These are phyloP conservation scores for Diversispora eburnea DNA, from an alignment of 192 early-diverging fungal genomes.

Conservation along the genomic window DNA sequence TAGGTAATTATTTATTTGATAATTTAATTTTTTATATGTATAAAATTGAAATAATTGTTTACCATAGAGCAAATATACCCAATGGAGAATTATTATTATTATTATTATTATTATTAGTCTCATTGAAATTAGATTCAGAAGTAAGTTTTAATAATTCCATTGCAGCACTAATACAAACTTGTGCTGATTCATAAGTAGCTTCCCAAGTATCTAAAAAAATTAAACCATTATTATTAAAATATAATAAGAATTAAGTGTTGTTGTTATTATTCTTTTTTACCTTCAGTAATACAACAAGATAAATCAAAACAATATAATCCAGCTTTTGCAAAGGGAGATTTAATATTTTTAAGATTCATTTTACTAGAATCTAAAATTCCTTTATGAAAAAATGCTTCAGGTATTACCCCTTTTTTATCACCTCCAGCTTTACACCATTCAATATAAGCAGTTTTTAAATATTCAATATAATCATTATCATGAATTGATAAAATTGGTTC, in stretches of 20 bases:
- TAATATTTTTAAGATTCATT: background rate
- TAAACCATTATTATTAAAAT: background rate
- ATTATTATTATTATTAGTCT: background rate
- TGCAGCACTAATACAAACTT: constrained; percentile 61
- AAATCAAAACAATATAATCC: constrained; percentile 54
- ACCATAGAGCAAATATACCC: constrained; percentile 48
- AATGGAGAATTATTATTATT: constrained; percentile 30
- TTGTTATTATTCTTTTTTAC: too few relatives aligned
- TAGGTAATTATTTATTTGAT: background rate
- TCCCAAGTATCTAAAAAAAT: constrained; percentile 53
- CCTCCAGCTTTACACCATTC: constrained; percentile 52
- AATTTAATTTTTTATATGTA: background rate
- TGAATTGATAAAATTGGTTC: constrained; percentile 58
- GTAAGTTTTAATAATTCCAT: constrained; percentile 47
- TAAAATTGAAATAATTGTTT: too few relatives aligned
- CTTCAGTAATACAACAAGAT: constrained; percentile 51
- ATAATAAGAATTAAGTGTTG: too few relatives aligned
- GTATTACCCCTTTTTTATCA: constrained; percentile 53
- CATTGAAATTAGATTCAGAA: constrained; percentile 32
- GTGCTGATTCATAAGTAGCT: constrained; percentile 59
- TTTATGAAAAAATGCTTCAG: constrained; percentile 45
- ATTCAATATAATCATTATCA: constrained; percentile 53
- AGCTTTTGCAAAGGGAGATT: constrained; percentile 30
- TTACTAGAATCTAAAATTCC: constrained; percentile 19
- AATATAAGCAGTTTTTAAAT: constrained; percentile 56